Evolutionary conservation across 2,329 filamentous ascomycete species (phyloP).

Genomic region (Cadophora luteo-olivacea): DNA sequence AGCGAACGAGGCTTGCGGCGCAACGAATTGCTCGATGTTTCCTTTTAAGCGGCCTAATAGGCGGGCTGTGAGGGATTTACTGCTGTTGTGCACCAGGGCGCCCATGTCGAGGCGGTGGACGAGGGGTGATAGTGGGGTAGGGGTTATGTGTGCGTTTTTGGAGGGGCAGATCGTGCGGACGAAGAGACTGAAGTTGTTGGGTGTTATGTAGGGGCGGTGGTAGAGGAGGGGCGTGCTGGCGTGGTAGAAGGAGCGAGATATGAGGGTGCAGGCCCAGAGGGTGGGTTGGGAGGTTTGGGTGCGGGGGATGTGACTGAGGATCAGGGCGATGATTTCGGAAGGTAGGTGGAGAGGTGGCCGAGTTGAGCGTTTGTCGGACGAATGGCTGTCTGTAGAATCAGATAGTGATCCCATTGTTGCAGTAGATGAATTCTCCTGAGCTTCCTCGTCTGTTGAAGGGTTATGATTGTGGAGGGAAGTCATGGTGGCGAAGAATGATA

Average conservation of each 20-base stretch:
- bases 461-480: neutral
- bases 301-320: conserved; percentile 41
- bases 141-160: conserved; percentile 46
- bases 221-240: conserved; percentile 41
- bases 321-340: conserved; percentile 43
- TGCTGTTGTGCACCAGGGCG: conserved; percentile 43
- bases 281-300: conserved; percentile 33
- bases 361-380: too few relatives aligned
- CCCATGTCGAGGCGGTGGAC: conserved; percentile 45
- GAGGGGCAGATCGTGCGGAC: conserved; percentile 45
- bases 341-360: conserved; percentile 36
- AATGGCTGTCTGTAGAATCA: neutral
- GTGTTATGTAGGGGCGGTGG: conserved; percentile 38
- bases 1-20: conserved; percentile 44
- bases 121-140: conserved; percentile 39
- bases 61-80: conserved; percentile 42
- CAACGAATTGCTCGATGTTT: conserved; percentile 44
- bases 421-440: neutral
- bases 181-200: conserved; percentile 43
- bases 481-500: conserved; percentile 11
- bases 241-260: conserved; percentile 44
- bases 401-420: neutral
- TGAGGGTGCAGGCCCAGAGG: conserved; percentile 41
- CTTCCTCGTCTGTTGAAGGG: neutral
- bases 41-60: conserved; percentile 44